phyloP scores from a whole-genome alignment of 1,139 yeast species.

The Sporopachydermia cereana region DNA sequence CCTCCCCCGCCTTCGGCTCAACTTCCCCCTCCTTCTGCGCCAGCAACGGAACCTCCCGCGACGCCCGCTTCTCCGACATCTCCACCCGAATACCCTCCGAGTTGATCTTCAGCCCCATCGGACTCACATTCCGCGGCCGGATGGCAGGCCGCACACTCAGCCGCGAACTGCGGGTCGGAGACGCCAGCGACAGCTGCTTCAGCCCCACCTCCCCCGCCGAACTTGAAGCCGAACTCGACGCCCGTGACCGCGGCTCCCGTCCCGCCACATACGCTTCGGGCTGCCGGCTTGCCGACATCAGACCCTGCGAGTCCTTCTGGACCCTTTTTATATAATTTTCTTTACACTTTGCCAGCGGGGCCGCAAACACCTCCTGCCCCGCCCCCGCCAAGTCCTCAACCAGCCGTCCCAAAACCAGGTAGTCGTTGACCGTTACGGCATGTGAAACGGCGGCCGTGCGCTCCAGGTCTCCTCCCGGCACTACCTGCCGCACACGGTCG shows the following conservation, averaged over 20 bases:
- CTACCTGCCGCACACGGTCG: background rate
- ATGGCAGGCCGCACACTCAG: background rate
- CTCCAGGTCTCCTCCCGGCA: background rate
- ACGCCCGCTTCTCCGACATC: background rate
- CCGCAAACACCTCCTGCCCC: background rate
- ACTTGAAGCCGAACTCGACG: background rate
- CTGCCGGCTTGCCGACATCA: background rate
- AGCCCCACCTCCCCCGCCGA: background rate
- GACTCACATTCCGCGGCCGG: background rate
- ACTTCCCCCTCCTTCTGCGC: background rate
- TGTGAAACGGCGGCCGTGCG: background rate
- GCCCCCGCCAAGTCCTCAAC: background rate
- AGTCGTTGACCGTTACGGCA: background rate
- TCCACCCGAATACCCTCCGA: background rate
- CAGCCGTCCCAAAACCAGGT: background rate
- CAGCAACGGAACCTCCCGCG: background rate
- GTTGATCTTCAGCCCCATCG: slow-evolving; percentile 2
- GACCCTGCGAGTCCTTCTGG: background rate
- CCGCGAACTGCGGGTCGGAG: background rate
- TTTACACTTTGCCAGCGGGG: background rate
- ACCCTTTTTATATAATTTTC: slow-evolving; percentile 4
- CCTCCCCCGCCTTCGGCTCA: background rate
- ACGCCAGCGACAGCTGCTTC: slow-evolving; percentile 4
- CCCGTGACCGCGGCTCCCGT: background rate
- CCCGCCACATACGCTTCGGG: background rate